Percentiles rank a stretch among this genome's conserved stretches.
These are phyloP conservation scores for Citrus inodora DNA, from an alignment of 345 rosid genomes.

Conservation along the genomic window DNA sequence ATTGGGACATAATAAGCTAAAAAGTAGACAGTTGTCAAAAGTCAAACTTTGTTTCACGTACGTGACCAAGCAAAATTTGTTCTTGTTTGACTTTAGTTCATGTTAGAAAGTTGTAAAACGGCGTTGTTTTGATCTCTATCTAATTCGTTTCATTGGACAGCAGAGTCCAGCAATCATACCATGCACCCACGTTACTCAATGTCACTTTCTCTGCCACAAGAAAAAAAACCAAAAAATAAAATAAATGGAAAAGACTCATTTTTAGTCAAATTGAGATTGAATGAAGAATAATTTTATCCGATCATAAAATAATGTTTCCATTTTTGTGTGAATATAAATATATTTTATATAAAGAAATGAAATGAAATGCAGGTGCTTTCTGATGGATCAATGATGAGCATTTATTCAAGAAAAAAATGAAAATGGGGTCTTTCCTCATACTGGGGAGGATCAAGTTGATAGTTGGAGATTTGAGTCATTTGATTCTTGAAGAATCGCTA, in stretches of 20 bases:
- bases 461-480: constrained; percentile 2
- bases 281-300: neutral
- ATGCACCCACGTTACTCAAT: constrained; percentile 11
- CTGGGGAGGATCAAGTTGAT: neutral
- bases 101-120: neutral
- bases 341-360: neutral
- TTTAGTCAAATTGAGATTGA: constrained; percentile 9
- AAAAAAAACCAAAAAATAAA: neutral
- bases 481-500: neutral
- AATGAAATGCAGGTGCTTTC: constrained; percentile 2
- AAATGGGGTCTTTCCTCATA: neutral
- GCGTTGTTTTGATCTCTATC: neutral
- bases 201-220: constrained; percentile 16
- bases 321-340: neutral
- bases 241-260: neutral
- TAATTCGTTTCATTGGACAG: neutral
- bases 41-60: neutral
- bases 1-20: neutral
- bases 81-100: neutral
- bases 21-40: neutral
- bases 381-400: neutral
- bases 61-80: neutral
- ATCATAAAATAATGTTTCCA: neutral
- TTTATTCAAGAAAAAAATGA: neutral
- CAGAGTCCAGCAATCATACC: neutral